A percentile compares a stretch with the other conserved stretches of the same genome.
phyloP scores from a whole-genome alignment of 306 rosid species.

The Quercus engelmannii region DNA sequence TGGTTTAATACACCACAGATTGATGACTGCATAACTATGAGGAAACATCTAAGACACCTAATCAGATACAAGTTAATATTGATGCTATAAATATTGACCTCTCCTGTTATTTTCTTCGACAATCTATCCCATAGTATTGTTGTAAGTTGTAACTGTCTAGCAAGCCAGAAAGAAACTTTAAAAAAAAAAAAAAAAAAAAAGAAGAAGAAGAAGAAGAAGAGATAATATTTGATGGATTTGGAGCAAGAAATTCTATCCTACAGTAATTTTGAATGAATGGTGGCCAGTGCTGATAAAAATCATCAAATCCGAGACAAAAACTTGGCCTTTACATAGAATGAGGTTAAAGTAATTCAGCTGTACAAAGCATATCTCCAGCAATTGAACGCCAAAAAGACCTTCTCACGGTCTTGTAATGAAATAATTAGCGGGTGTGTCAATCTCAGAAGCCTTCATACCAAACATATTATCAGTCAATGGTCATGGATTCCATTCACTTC shows the following conservation, averaged over 20 bases:
- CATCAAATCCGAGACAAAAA: background rate
- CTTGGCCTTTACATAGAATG: constrained; percentile 16
- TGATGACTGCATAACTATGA: background rate
- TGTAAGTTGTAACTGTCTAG: background rate
- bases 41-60: background rate
- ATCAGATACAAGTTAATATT: background rate
- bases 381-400: constrained; percentile 4
- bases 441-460: constrained; percentile 11
- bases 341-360: constrained; percentile 22
- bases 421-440: constrained; percentile 23
- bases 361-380: constrained; percentile 27
- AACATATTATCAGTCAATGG: constrained; percentile 9
- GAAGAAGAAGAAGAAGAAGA: background rate
- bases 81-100: background rate
- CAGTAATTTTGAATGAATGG: background rate
- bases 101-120: background rate
- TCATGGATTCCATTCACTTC: constrained; percentile 15
- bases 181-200: background rate
- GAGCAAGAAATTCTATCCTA: background rate
- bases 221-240: background rate
- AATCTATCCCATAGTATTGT: background rate
- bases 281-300: background rate
- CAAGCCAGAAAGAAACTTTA: background rate
- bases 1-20: background rate
- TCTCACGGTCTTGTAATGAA: constrained; percentile 12